phyloP scores from a whole-genome alignment of 2,329 filamentous ascomycete species.

The Venturia asperata region DNA sequence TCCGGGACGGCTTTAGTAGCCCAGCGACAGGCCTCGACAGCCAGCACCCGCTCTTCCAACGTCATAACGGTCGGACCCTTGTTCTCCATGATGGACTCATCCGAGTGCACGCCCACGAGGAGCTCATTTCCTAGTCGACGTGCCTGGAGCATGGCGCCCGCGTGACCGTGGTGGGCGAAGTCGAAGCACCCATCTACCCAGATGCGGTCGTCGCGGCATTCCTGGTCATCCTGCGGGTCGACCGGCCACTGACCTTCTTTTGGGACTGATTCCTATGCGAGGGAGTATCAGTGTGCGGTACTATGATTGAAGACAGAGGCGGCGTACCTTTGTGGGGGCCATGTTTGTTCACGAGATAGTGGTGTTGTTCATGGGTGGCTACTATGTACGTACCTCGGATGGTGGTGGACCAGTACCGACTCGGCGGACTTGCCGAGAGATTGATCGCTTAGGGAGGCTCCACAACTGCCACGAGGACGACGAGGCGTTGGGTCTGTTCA shows the following conservation, averaged over 20 bases:
- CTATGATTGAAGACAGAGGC: background rate
- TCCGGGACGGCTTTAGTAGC: conserved; percentile 73
- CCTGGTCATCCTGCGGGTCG: conserved; percentile 53
- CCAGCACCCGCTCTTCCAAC: conserved; percentile 77
- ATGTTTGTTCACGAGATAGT: background rate
- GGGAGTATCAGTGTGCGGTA: background rate
- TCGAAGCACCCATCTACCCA: conserved; percentile 99
- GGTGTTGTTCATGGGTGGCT: too few relatives aligned
- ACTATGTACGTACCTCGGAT: background rate
- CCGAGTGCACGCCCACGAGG: conserved; percentile 87
- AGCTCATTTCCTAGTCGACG: conserved; percentile 84
- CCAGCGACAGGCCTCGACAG: conserved; percentile 93
- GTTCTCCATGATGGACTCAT: conserved; percentile 91
- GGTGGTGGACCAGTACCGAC: background rate
- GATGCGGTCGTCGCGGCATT: conserved; percentile 62
- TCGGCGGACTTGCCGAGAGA: background rate
- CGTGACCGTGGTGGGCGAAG: conserved; percentile 97
- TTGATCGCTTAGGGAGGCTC: background rate
- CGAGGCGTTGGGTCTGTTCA: too few relatives aligned
- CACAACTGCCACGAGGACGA: too few relatives aligned
- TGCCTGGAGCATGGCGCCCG: conserved; percentile 92
- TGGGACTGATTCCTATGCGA: conserved; percentile 39
- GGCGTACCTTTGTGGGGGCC: background rate
- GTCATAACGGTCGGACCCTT: conserved; percentile 98
- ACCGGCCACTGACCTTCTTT: conserved; percentile 55